Base-by-base conservation (phyloP, 441 rosid genomes). In the Populus hybrid region DNA sequence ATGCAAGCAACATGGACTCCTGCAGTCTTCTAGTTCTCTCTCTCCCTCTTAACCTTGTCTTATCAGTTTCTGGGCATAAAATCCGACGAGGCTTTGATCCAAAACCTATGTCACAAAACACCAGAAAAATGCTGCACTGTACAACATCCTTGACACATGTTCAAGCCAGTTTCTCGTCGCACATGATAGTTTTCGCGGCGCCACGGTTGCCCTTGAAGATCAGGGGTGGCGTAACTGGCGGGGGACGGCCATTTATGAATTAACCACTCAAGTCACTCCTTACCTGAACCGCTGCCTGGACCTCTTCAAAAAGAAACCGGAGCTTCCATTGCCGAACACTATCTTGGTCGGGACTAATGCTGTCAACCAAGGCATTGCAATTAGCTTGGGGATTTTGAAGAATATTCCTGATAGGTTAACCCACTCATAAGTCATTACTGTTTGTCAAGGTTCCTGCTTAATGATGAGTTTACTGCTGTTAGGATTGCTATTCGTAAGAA, bases 361-460 rank as follows among this genome's bases (percentile, higher is more conserved):
- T 40, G 78, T 74, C 10, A 63, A 54, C 20, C 67, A 32, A 16
- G 78, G 61, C 34, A 74, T 65, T 74, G 66, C 54, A 3, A 10
- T 70, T 79, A 42, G 46, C 28, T 1, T 74, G 6, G 78, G 57
- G n/a, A 64, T 79, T 74, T 30, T 79, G 28, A 74, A 28, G 34
- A 74, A 38, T 73, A 57, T 70, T 40, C 8, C 61, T 54, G 61
- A 54, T 54, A 54, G 6, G n/a, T 1, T 16, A 18, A 16, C 8
- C 61, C 61, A 5, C 21, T 54, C 61, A 18, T 5, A 54, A 54
- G 61, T 54, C 61, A 1, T 18, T 1, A 6, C 61, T 6, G n/a
- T 16, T 54, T 18, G 61, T 6, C 3, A 14, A 14, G 57, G 57
- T 50, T 50, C 57, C 57, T 42, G 57, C 20, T 46, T 46, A 46